Conservation (phyloP, 2,329 filamentous ascomycete species). For the Calonectria fujianensis region DNA sequence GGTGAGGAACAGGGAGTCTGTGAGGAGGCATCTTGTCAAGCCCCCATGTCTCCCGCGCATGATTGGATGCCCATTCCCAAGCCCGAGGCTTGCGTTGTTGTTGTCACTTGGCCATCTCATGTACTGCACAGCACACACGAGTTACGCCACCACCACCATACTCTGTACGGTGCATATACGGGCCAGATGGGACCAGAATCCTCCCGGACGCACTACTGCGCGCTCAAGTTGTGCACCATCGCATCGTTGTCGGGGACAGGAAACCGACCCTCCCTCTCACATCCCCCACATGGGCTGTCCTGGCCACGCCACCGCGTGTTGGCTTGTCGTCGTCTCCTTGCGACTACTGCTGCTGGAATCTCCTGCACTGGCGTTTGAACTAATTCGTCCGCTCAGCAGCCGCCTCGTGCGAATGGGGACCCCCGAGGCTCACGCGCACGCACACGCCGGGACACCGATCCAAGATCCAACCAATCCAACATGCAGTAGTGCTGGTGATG, state of each 20-base stretch:
- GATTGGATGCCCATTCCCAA: conserved; percentile 16
- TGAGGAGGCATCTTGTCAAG: conserved; percentile 18
- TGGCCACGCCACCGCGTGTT: conserved; percentile 22
- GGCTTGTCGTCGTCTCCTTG: conserved; percentile 13
- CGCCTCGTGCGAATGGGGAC: not conserved
- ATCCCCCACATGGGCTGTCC: conserved; percentile 14
- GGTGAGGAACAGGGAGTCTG: conserved; percentile 24
- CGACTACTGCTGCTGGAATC: conserved; percentile 4
- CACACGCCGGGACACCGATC: not conserved
- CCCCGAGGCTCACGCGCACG: not conserved
- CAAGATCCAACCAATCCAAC: conserved; percentile 8
- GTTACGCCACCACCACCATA: conserved; percentile 19
- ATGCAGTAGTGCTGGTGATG: conserved; percentile 10
- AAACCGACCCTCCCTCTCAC: not conserved
- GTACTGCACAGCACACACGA: conserved; percentile 5
- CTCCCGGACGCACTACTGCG: conserved; percentile 31
- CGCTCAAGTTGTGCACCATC: conserved; percentile 22
- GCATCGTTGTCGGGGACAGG: conserved; percentile 9
- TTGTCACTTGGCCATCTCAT: conserved; percentile 16
- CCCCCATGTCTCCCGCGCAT: not conserved
- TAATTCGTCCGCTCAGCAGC: conserved; percentile 9
- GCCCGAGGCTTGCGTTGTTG: not conserved
- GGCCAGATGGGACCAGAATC: conserved; percentile 14
- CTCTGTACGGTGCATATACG: conserved; percentile 38
- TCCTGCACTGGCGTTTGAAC: conserved; percentile 27